Evolutionary conservation across 139 green algal genomes (phyloP).

Genomic region (Tetratostichococcus sp.): DNA sequence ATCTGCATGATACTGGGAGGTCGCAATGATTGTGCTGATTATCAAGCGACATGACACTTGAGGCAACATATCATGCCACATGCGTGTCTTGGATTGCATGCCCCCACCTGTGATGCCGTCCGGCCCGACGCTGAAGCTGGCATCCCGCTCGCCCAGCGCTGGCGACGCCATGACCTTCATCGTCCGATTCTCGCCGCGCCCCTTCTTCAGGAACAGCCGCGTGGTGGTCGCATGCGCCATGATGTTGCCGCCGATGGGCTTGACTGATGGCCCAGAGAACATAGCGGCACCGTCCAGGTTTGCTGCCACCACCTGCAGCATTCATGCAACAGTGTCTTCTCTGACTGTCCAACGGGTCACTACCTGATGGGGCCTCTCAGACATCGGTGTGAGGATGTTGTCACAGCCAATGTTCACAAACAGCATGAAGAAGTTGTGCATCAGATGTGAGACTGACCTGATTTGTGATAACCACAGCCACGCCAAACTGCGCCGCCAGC

Average conservation of each 20-base stretch:
- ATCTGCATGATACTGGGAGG: too few relatives aligned
- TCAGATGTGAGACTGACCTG: too few relatives aligned
- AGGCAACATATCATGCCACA: too few relatives aligned
- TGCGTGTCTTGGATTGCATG: too few relatives aligned
- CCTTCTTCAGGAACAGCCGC: conserved; percentile 88
- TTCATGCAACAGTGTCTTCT: too few relatives aligned
- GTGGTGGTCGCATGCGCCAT: conserved; percentile 99
- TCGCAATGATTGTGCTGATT: too few relatives aligned
- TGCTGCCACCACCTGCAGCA: conserved; percentile 70
- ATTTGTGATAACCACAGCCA: conserved; percentile 95
- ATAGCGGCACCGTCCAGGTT: conserved; percentile 88
- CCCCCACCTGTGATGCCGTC: conserved; percentile 75
- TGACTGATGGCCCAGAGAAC: conserved; percentile 89
- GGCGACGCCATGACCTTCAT: conserved; percentile 86
- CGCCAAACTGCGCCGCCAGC: conserved; percentile 94
- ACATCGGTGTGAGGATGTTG: too few relatives aligned
- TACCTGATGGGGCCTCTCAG: too few relatives aligned
- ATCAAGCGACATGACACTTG: too few relatives aligned
- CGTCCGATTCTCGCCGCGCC: conserved; percentile 76
- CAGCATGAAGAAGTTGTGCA: too few relatives aligned
- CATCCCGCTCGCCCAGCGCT: conserved; percentile 88
- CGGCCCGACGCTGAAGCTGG: conserved; percentile 78
- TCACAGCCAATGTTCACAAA: too few relatives aligned
- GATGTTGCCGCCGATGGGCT: conserved; percentile 99
- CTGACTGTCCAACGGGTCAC: too few relatives aligned